Conservation (phyloP, 2,329 filamentous ascomycete genomes). For the Metarhizium album region DNA sequence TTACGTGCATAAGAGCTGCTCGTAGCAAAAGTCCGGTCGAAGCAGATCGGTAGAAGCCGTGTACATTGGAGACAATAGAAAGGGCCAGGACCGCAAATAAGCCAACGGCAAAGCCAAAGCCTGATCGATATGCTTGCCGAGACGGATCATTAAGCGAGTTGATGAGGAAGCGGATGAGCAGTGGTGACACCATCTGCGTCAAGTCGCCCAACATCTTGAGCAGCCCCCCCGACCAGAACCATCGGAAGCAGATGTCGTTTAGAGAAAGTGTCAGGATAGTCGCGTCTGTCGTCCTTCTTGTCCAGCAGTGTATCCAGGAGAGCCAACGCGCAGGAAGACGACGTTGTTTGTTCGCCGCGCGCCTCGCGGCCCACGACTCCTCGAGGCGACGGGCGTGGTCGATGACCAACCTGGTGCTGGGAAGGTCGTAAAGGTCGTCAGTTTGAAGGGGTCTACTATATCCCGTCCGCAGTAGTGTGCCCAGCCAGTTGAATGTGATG, state of each 20-base stretch:
- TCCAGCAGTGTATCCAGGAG: conserved; percentile 16
- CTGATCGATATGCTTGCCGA: conserved; percentile 2
- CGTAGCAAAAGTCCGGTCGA: conserved; percentile 13
- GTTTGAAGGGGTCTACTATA: conserved; percentile 11
- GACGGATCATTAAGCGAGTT: conserved; percentile 12
- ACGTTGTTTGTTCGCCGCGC: conserved; percentile 9
- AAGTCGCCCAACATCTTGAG: conserved; percentile 17
- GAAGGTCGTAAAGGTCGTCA: conserved; percentile 10
- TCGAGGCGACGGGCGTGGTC: conserved; percentile 15
- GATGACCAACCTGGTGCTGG: conserved; percentile 6
- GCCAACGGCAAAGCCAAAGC: conserved; percentile 15
- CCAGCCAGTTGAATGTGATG: conserved; percentile 15
- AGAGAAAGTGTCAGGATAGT: conserved; percentile 18
- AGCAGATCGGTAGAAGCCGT: conserved; percentile 16
- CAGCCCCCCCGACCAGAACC: conserved; percentile 20
- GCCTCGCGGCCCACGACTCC: conserved; percentile 11
- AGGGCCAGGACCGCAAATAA: conserved; percentile 15
- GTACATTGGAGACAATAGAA: conserved; percentile 16
- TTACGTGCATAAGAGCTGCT: conserved; percentile 12
- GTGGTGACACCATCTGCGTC: conserved; percentile 14
- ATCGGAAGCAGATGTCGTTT: conserved; percentile 19
- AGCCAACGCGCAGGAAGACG: background rate
- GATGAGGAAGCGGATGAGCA: conserved; percentile 17
- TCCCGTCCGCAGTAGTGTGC: conserved; percentile 11
- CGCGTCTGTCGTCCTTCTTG: conserved; percentile 13